Evolutionary conservation across 2,329 filamentous ascomycete species (phyloP).

Genomic region (Fusarium cicatricum): DNA sequence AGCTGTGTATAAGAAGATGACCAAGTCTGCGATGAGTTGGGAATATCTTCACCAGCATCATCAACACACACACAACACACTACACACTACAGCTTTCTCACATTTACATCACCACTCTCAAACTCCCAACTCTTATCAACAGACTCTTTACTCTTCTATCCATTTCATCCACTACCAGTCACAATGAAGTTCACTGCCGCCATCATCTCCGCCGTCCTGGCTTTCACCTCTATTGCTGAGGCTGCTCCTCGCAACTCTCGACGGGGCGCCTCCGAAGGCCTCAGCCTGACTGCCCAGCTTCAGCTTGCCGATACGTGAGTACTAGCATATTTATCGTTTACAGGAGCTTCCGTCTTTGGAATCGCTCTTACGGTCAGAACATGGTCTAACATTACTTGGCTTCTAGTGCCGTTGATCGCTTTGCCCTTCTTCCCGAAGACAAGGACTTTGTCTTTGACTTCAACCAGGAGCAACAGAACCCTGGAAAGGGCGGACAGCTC

Average conservation of each 20-base stretch:
- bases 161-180: conserved; percentile 41
- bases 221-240: conserved; percentile 47
- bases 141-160: background rate
- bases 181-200: conserved; percentile 44
- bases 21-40: conserved; percentile 13
- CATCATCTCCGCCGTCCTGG: conserved; percentile 50
- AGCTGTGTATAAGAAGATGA: conserved; percentile 37
- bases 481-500: conserved; percentile 55
- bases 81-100: conserved; percentile 1
- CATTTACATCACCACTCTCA: background rate
- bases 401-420: conserved; percentile 52
- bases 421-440: conserved; percentile 53
- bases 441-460: conserved; percentile 61
- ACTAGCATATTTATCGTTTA: background rate
- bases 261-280: conserved; percentile 23
- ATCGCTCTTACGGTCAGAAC: background rate
- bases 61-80: background rate
- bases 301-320: conserved; percentile 51
- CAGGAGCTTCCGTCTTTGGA: background rate
- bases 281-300: conserved; percentile 50
- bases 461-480: conserved; percentile 40
- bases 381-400: conserved; percentile 20
- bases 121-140: background rate
- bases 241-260: conserved; percentile 37
- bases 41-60: conserved; percentile 34